Percentiles rank a stretch among this genome's conserved stretches.
These are phyloP conservation scores for Citrus reticulata DNA, from an alignment of 345 rosid species.

Conservation along the genomic window DNA sequence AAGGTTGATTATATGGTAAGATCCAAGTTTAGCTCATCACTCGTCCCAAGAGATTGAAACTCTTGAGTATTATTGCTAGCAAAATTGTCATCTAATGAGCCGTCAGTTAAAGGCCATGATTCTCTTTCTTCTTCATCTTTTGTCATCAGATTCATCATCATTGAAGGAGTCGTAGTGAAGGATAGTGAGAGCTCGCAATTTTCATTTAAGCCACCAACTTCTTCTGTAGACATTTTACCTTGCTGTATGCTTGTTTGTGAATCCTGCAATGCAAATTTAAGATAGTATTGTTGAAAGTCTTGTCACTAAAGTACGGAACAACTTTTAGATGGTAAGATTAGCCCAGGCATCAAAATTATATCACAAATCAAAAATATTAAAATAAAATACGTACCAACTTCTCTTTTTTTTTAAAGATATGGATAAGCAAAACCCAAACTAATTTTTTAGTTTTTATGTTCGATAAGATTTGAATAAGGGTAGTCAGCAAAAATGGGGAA, in stretches of 20 bases:
- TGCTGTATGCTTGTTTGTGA: background rate
- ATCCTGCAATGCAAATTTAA: conserved; percentile 4
- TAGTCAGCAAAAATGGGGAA: no score
- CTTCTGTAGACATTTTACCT: background rate
- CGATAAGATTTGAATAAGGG: no score
- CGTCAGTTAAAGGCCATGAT: background rate
- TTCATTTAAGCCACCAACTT: conserved; percentile 11
- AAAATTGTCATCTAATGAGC: background rate
- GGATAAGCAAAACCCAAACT: no score
- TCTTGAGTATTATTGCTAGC: background rate
- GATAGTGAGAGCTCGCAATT: conserved; percentile 25
- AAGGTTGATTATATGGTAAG: conserved; percentile 16
- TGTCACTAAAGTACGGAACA: background rate
- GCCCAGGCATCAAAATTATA: no score
- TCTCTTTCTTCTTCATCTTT: conserved; percentile 16
- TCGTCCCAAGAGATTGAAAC: background rate
- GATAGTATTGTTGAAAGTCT: background rate
- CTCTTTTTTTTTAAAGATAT: no score
- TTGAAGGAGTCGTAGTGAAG: conserved; percentile 2
- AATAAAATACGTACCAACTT: no score
- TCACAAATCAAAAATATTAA: no score
- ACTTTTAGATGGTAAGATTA: no score
- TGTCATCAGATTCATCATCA: background rate
- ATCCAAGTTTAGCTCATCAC: conserved; percentile 22
- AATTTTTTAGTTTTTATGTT: no score